Evolutionary conservation across 1,284 basidiomycete genomes (phyloP), one percentile per base, ranked within the genome.

Genomic region (Pascua guehoae): DNA sequence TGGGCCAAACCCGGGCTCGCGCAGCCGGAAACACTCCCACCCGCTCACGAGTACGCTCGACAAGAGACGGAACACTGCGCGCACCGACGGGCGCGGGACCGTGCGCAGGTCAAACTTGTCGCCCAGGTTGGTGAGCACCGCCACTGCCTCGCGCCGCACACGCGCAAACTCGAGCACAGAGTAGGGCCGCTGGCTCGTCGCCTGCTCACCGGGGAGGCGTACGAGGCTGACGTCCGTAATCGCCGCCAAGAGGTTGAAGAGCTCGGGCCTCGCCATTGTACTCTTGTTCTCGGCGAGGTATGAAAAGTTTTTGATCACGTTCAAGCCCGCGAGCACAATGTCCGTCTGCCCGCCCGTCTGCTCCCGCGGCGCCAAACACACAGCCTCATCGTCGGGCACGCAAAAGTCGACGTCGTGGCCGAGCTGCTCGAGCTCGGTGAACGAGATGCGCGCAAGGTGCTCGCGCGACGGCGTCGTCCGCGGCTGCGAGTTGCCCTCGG

Each of bases 281-380:
- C 79, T 77, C 56, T 82, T 78, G 68, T 96, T 97, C 57, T 93
- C 88, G 5, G 80, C 79, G 60, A 88, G 79, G 53, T 85, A 79
- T 8, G 90, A 85, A 61, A 96, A 82, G 77, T 96, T 97, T 49
- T 91, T 88, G 51, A 98, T 78, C 64, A 98, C 86, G 69, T 89
- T 92, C 48, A 88, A 74, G 44, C 89, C 81, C 1, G 86, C 79
- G 37, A 92, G 80, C 44, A 94, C 81, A 50, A 86, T 76, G 57
- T 88, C 86, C 4, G 73, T 75, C n/a, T 42, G 60, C 43, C 69
- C 66, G 12, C 65, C 63, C 1, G 65, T 68, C 32, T 53, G 49
- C 43, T 64, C 66, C 37, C 41, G 58, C 9, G 46, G 41, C 14
- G 50, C 48, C n/a, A 37, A 44, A 12, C 43, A 39, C 39, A 76